Evolutionary conservation across 148 eudicot genomes (phyloP).

Genomic region (Gaultheria prostrata): DNA sequence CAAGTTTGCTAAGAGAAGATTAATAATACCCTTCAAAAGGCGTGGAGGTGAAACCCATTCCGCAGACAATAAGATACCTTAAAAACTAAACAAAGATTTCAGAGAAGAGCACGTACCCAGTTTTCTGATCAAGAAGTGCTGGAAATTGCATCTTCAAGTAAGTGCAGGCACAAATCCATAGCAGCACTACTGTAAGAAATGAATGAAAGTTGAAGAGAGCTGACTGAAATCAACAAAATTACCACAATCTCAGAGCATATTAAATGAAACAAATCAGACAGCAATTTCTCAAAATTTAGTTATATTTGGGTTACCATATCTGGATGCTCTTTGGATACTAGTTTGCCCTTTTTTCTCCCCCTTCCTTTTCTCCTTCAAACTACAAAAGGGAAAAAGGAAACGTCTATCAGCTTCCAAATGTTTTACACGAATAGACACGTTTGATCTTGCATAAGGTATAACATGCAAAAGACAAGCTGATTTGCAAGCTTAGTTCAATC

Average conservation of each 20-base stretch:
- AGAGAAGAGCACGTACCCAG: slow-evolving; percentile 37
- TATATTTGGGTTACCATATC: slow-evolving; percentile 8
- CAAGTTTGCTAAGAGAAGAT: not conserved
- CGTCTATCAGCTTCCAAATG: not conserved
- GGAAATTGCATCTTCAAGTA: slow-evolving; percentile 90
- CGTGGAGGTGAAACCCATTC: not conserved
- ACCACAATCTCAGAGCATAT: not conserved
- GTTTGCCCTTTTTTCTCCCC: not conserved
- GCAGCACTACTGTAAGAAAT: slow-evolving; percentile 77
- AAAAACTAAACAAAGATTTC: not conserved
- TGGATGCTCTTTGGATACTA: not conserved
- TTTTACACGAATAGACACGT: not conserved
- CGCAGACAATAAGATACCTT: not conserved
- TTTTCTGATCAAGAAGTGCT: slow-evolving; percentile 77
- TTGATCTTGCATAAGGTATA: not conserved
- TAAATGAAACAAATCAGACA: not conserved
- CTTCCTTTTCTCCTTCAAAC: slow-evolving; percentile 9
- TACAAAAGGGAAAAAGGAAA: not conserved
- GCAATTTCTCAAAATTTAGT: not conserved
- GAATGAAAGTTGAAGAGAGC: slow-evolving; percentile 95
- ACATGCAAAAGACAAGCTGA: not conserved
- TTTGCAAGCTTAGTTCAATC: not conserved
- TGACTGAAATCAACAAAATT: slow-evolving; percentile 43
- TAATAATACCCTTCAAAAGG: not conserved
- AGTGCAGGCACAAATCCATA: slow-evolving; percentile 88